Conservation (phyloP, 441 rosid species). For the Metrosideros polymorpha region DNA sequence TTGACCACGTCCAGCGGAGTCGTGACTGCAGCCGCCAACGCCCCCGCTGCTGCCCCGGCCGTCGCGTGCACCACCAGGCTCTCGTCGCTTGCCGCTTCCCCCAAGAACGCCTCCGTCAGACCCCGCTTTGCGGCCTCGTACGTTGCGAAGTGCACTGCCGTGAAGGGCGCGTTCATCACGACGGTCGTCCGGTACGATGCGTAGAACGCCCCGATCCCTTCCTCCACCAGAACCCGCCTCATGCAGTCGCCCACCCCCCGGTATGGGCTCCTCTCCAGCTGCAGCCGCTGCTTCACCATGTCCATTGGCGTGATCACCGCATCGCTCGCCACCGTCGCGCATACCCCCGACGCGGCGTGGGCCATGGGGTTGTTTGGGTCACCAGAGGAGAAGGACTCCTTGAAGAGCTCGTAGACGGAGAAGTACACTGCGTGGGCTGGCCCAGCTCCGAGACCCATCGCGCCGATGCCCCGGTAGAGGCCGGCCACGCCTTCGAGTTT, state of each 20-base stretch:
- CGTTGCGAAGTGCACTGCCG: constrained; percentile 77
- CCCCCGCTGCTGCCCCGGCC: constrained; percentile 93
- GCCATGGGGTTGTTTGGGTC: constrained; percentile 59
- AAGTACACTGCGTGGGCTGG: constrained; percentile 94
- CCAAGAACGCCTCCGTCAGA: constrained; percentile 53
- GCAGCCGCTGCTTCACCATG: constrained; percentile 90
- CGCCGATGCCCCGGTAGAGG: constrained; percentile 80
- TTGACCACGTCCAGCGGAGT: constrained; percentile 93
- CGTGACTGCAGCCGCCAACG: constrained; percentile 62
- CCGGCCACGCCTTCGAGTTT: constrained; percentile 53
- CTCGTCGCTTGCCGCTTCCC: constrained; percentile 51
- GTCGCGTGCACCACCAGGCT: constrained; percentile 73
- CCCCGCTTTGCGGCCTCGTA: constrained; percentile 76
- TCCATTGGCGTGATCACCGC: constrained; percentile 93
- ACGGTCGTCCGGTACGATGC: constrained; percentile 87
- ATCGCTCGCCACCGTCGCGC: constrained; percentile 70
- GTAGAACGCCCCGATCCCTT: constrained; percentile 71
- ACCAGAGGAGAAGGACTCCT: constrained; percentile 46
- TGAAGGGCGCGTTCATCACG: constrained; percentile 85
- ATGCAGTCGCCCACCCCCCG: constrained; percentile 72
- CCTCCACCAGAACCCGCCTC: constrained; percentile 56
- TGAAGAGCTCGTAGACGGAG: constrained; percentile 64
- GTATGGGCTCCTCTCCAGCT: constrained; percentile 36
- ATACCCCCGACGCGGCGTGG: constrained; percentile 69
- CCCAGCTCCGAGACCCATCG: constrained; percentile 94